A percentile compares a stretch with the other conserved stretches of the same genome.
phyloP scores from a whole-genome alignment of 352 stramenopile species.

The Phytophthora europaea region DNA sequence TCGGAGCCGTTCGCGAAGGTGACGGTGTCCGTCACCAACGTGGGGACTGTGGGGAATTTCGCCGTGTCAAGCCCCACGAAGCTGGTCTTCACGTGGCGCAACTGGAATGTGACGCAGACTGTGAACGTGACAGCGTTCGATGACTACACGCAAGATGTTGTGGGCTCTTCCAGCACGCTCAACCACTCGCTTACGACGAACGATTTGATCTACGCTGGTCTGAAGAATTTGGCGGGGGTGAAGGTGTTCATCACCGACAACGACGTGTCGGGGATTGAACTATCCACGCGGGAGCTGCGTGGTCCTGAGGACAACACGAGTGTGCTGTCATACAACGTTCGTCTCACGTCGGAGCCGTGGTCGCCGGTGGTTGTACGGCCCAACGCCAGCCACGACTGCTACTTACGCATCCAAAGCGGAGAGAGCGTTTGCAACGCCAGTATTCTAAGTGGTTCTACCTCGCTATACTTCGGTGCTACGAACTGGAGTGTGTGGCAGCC shows the following conservation, averaged over 20 bases:
- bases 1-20: slow-evolving; percentile 82
- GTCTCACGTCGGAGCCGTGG: slow-evolving; percentile 78
- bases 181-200: slow-evolving; percentile 69
- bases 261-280: slow-evolving; percentile 64
- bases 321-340: slow-evolving; percentile 54
- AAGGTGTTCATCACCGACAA: slow-evolving; percentile 71
- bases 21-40: slow-evolving; percentile 54
- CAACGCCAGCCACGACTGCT: slow-evolving; percentile 64
- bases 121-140: slow-evolving; percentile 69
- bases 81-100: slow-evolving; percentile 71
- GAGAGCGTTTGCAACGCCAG: slow-evolving; percentile 69
- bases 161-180: slow-evolving; percentile 59
- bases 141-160: slow-evolving; percentile 61
- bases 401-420: slow-evolving; percentile 41
- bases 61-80: slow-evolving; percentile 39
- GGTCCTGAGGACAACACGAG: slow-evolving; percentile 53
- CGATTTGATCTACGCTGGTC: slow-evolving; percentile 70
- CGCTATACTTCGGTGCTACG: slow-evolving; percentile 59
- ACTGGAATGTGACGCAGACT: slow-evolving; percentile 73
- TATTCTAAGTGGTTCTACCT: slow-evolving; percentile 40
- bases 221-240: slow-evolving; percentile 55
- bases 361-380: slow-evolving; percentile 55
- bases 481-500: slow-evolving; percentile 80
- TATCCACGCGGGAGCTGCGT: slow-evolving; percentile 52
- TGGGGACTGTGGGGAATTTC: slow-evolving; percentile 59